A percentile compares a stretch with the other conserved stretches of the same genome.
Conservation (phyloP, 2,329 filamentous ascomycete species). For the Biscogniauxia marginata region DNA sequence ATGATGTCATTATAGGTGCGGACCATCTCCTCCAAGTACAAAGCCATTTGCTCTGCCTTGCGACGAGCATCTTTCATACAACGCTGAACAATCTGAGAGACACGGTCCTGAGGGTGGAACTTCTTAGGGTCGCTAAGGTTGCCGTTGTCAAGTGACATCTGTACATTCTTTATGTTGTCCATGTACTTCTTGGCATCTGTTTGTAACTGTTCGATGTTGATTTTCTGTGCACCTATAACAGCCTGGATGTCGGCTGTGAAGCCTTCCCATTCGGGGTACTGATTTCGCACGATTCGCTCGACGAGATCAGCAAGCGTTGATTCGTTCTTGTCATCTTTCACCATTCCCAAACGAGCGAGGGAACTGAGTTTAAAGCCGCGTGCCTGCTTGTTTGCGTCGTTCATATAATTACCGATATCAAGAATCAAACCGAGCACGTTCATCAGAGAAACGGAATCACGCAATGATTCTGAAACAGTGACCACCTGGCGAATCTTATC, state of each 20-base stretch:
- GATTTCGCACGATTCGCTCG: slow-evolving; percentile 91
- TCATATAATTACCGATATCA: slow-evolving; percentile 99
- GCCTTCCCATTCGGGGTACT: slow-evolving; percentile 92
- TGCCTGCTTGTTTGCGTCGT: slow-evolving; percentile 97
- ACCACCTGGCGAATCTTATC: slow-evolving; percentile 84
- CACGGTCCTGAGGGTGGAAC: slow-evolving; percentile 96
- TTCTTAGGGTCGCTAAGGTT: slow-evolving; percentile 96
- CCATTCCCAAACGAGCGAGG: slow-evolving; percentile 88
- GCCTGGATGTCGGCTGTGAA: slow-evolving; percentile 82
- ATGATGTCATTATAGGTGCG: slow-evolving; percentile 93
- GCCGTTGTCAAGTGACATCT: slow-evolving; percentile 86
- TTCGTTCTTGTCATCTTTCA: slow-evolving; percentile 99
- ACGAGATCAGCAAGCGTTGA: slow-evolving; percentile 94
- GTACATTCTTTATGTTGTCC: slow-evolving; percentile 90
- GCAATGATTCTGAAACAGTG: slow-evolving; percentile 79
- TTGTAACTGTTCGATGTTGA: slow-evolving; percentile 91
- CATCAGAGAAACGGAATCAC: slow-evolving; percentile 91
- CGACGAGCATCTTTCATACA: slow-evolving; percentile 95
- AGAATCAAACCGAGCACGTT: slow-evolving; percentile 94
- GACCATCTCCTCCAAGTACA: slow-evolving; percentile 91
- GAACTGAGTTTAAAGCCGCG: slow-evolving; percentile 97
- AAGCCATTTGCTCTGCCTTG: slow-evolving; percentile 92
- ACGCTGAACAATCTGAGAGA: slow-evolving; percentile 85
- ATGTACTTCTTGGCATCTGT: slow-evolving; percentile 89
- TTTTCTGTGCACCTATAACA: slow-evolving; percentile 78